phyloP scores from a whole-genome alignment of 345 rosid genomes.

The Melaleuca alternifolia region DNA sequence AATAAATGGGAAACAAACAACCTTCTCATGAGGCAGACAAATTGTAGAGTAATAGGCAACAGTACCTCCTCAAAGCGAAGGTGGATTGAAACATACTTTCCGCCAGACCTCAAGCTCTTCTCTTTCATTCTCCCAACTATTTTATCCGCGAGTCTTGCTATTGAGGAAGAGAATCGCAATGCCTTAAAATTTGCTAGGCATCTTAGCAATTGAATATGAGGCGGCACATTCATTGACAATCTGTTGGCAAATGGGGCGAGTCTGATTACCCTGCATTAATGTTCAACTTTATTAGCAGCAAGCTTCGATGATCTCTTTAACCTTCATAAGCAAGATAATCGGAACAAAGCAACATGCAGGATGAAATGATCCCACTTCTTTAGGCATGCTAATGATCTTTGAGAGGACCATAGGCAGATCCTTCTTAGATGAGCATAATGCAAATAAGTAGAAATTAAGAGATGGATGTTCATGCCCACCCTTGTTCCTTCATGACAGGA shows the following conservation, averaged over 20 bases:
- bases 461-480: conserved; percentile 30
- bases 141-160: conserved; percentile 51
- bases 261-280: conserved; percentile 62
- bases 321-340: background rate
- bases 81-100: conserved; percentile 79
- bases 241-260: conserved; percentile 92
- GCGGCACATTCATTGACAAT: conserved; percentile 89
- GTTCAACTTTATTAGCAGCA: background rate
- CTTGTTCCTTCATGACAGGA: conserved; percentile 58
- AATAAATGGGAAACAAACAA: background rate
- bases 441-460: background rate
- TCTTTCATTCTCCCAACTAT: conserved; percentile 59
- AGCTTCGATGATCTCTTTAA: background rate
- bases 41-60: background rate
- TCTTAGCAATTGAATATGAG: conserved; percentile 72
- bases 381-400: background rate
- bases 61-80: conserved; percentile 92
- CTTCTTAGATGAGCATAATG: background rate
- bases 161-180: conserved; percentile 54
- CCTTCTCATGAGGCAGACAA: background rate
- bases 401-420: background rate
- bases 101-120: conserved; percentile 57
- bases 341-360: background rate
- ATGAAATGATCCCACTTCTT: background rate
- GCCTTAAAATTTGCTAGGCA: conserved; percentile 89